Conservation (phyloP, 345 rosid species). For the Ceriops zippeliana region DNA sequence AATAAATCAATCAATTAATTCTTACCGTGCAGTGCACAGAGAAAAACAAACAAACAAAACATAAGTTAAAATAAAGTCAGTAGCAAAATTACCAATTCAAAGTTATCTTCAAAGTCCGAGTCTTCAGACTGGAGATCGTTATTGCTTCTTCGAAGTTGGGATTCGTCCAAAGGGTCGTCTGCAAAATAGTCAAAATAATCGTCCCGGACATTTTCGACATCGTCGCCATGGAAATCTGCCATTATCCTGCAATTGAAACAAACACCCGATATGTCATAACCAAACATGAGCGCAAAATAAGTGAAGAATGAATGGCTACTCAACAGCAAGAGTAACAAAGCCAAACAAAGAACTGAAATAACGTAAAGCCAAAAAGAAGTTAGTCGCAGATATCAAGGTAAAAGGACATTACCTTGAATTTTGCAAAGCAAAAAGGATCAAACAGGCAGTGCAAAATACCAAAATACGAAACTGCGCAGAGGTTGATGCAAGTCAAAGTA, state of each 20-base stretch:
- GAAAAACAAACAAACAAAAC: background rate
- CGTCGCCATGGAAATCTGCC: conserved; percentile 51
- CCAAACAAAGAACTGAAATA: background rate
- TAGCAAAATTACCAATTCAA: conserved; percentile 35
- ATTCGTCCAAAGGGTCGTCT: conserved; percentile 29
- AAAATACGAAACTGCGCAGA: background rate
- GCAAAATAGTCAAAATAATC: conserved; percentile 37
- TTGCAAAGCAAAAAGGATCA: background rate
- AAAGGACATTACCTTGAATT: conserved; percentile 22
- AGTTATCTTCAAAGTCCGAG: conserved; percentile 65
- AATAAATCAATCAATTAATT: background rate
- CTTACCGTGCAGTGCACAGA: background rate
- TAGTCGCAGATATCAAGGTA: no score
- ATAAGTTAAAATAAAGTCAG: no score
- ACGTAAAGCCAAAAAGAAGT: background rate
- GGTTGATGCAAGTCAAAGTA: background rate
- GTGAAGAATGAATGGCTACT: no score
- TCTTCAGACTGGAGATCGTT: conserved; percentile 26
- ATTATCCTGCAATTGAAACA: conserved; percentile 27
- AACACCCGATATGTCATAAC: no score
- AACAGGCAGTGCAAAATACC: background rate
- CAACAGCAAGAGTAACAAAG: no score
- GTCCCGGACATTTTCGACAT: conserved; percentile 43
- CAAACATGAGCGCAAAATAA: no score
- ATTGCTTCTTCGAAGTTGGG: conserved; percentile 18